Base-by-base conservation (phyloP, 108 stramenopile species). In the Cyclotella kingstonii region DNA sequence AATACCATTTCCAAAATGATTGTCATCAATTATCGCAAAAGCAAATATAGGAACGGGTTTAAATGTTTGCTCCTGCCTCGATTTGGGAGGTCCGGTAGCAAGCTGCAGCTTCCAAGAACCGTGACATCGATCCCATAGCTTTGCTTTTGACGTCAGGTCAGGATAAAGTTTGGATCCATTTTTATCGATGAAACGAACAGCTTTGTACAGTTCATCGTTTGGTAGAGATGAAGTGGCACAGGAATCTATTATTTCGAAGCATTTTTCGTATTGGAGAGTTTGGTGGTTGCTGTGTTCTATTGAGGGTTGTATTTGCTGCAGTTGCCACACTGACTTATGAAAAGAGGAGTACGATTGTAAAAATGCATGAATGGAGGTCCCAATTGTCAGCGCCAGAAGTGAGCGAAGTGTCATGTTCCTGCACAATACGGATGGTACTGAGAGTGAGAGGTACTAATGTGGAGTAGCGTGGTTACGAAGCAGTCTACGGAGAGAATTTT, bases 41-140 rank as follows among this genome's bases (percentile, higher is more conserved):
- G 83, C 83, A 64, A 84, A 84, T 33, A 84, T 81, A 38, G 83
- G 83, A 5, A 84, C 68, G 9, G 77, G 60, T 44, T 84, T 84
- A 60, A 84, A 84, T 17, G 68, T 66, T 11, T 50, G 49, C 31
- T 79, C 14, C 11, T 66, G 26, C 41, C 66, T 18, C 80, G 80
- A 42, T 74, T 77, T 3, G 1, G 49, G 49, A 15, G 49, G 49
- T 28, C 83, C 83, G 11, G 83, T 84, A 4, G 83, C 83, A 53
- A 84, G 42, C 29, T 73, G 73, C 9, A 84, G 54, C 38, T 81
- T 77, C 83, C 83, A 84, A 22, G 83, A 84, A 12, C 83, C 83
- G 25, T 79, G 58, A 27, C 80, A 77, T 51, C 57, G 35, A 22
- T 79, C 59, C 83, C 83, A 84, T 35, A 84, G 36, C 30, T 75